A percentile compares a stretch with the other conserved stretches of the same genome.
Evolutionary conservation across 768 basidiomycete species (phyloP).

Genomic region (Russula earlei): DNA sequence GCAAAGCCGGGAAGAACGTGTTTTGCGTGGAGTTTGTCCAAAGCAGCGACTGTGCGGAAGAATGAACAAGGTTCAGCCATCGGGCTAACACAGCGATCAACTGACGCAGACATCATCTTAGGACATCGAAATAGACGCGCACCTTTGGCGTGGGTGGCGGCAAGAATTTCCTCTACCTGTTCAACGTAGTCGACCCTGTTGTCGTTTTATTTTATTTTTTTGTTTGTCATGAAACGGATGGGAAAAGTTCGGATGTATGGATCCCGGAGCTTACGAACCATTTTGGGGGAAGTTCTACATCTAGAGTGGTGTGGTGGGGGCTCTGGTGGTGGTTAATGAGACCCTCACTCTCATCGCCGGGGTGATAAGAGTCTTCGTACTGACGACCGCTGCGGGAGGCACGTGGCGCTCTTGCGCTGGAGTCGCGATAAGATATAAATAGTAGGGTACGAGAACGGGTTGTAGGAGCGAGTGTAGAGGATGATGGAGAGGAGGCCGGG

Average conservation of each 20-base stretch:
- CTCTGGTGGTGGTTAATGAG: slow-evolving; percentile 44
- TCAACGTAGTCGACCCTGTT: slow-evolving; percentile 87
- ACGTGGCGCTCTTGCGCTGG: slow-evolving; percentile 42
- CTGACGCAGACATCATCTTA: slow-evolving; percentile 14
- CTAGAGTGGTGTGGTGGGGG: slow-evolving; percentile 43
- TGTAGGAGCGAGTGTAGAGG: slow-evolving; percentile 29
- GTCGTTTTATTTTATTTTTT: neutral
- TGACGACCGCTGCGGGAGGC: slow-evolving; percentile 28
- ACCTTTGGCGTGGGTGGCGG: slow-evolving; percentile 70
- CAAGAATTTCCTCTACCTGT: slow-evolving; percentile 75
- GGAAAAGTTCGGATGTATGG: slow-evolving; percentile 19
- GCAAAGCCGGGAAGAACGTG: slow-evolving; percentile 94
- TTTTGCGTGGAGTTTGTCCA: slow-evolving; percentile 94
- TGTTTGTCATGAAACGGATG: slow-evolving; percentile 1
- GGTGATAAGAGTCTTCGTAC: slow-evolving; percentile 40
- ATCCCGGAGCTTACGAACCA: slow-evolving; percentile 46
- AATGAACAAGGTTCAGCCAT: slow-evolving; percentile 19
- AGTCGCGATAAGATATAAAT: slow-evolving; percentile 90
- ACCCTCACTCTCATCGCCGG: slow-evolving; percentile 55
- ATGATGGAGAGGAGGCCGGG: slow-evolving; percentile 27
- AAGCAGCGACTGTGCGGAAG: slow-evolving; percentile 53
- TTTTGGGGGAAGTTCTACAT: slow-evolving; percentile 66
- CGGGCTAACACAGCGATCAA: slow-evolving; percentile 15
- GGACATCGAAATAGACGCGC: slow-evolving; percentile 26
- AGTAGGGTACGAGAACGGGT: slow-evolving; percentile 86